phyloP scores from a whole-genome alignment of 169 alveolate species.

The Pseudocohnilembus persalinus region DNA sequence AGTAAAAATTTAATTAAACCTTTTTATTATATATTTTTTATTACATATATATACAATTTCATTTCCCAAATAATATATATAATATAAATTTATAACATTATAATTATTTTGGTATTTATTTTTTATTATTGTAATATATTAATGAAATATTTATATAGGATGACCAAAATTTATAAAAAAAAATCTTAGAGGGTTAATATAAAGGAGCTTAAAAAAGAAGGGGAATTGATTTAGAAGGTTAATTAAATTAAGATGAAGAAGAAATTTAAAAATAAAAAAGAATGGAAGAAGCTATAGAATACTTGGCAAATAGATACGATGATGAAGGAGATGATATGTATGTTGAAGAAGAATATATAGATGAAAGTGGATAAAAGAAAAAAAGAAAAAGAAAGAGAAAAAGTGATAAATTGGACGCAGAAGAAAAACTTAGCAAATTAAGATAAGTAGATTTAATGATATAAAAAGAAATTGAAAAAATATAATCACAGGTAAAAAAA shows the following conservation, averaged over 20 bases:
- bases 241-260: neutral
- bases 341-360: neutral
- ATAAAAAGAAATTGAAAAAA: neutral
- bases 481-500: neutral
- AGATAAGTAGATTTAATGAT: neutral
- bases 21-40: too few relatives aligned
- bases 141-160: neutral
- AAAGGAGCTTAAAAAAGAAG: neutral
- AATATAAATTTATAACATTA: too few relatives aligned
- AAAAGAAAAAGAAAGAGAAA: neutral
- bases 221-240: neutral
- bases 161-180: neutral
- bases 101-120: too few relatives aligned
- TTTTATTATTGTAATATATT: too few relatives aligned
- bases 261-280: neutral
- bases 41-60: too few relatives aligned
- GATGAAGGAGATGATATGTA: neutral
- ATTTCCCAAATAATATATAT: too few relatives aligned
- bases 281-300: neutral
- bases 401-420: neutral
- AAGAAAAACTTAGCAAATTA: neutral
- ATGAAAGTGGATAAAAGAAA: neutral
- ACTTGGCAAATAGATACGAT: neutral
- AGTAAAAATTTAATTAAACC: neutral
- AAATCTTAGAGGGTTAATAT: neutral